Base-by-base conservation (phyloP, 75 land plant species). In the Cryptomeria japonica region DNA sequence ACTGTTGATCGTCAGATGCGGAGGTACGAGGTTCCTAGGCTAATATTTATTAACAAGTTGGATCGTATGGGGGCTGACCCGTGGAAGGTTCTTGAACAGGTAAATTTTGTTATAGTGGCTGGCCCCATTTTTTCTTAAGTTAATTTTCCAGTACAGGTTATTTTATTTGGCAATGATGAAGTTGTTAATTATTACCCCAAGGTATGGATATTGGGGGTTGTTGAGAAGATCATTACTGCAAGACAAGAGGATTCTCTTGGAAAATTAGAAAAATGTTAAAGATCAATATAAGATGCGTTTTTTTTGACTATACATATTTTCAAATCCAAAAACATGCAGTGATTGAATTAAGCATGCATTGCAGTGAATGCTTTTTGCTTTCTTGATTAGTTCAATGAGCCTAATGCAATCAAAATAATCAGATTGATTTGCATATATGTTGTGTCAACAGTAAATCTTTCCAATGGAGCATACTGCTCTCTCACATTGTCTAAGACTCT, bases 21-120 rank as follows among this genome's bases (percentile, higher is more conserved):
- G 85, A 91, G 99, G 87, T 98, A 98, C 85, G 95, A 92, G 80
- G 99, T 98, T 87, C 99, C 99, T 53, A 90, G 99, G 36, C 91
- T 98, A 88, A 99, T 99, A 39, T 98, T 98, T 88, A 94, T 98
- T n/a, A 98, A 98, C 87, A 98, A 98, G 86, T 92, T 97, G 83
- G 99, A 98, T 90, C 91, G 99, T 25, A 95, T 95, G 93, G 99
- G 99, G 82, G 99, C 99, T 13, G 99, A 98, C 92, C 99, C 99
- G 9, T 98, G 99, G 99, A 98, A 93, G 87, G 99, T 98, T 90
- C 91, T 98, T 36, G 93, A 91, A 85, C 99, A 97, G 99, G 99
- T 97, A 44, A 32, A 5, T 70, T 37, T 86, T 53, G 0, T 56
- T 85, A 12, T 2, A 31, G 39, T 8, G 41, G 28, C 51, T 75